These are phyloP conservation scores for Pochonia chlamydosporia DNA, from an alignment of 2,329 filamentous ascomycete genomes.

Conservation along the genomic window DNA sequence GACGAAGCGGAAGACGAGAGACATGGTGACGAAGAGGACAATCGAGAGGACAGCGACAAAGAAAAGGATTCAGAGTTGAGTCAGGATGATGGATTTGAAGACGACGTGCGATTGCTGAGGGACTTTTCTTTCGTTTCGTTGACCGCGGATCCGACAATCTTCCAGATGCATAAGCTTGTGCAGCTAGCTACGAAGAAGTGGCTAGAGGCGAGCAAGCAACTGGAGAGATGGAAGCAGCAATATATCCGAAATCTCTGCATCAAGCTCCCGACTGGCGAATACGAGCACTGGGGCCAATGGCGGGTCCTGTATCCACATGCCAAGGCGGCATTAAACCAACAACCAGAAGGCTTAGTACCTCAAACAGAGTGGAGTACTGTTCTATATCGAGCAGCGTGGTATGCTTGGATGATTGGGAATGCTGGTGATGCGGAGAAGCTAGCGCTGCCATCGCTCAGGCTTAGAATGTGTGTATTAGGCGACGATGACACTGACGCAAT, in stretches of 20 bases:
- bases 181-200: neutral
- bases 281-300: too few relatives aligned
- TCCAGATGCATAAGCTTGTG: neutral
- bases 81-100: neutral
- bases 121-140: neutral
- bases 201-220: neutral
- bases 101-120: neutral
- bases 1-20: constrained; percentile 4
- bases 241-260: neutral
- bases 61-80: neutral
- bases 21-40: neutral
- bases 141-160: neutral
- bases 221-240: neutral
- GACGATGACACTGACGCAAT: too few relatives aligned
- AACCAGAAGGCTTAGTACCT: neutral
- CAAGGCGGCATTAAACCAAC: neutral
- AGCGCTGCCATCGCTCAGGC: too few relatives aligned
- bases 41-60: neutral
- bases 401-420: neutral
- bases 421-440: neutral
- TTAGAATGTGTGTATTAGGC: neutral
- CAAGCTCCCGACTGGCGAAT: neutral
- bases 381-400: neutral
- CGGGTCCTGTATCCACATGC: too few relatives aligned
- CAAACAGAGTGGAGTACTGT: neutral